Conservation (phyloP, 805 yeast species). For the Saccharomyces kudriavzevii region DNA sequence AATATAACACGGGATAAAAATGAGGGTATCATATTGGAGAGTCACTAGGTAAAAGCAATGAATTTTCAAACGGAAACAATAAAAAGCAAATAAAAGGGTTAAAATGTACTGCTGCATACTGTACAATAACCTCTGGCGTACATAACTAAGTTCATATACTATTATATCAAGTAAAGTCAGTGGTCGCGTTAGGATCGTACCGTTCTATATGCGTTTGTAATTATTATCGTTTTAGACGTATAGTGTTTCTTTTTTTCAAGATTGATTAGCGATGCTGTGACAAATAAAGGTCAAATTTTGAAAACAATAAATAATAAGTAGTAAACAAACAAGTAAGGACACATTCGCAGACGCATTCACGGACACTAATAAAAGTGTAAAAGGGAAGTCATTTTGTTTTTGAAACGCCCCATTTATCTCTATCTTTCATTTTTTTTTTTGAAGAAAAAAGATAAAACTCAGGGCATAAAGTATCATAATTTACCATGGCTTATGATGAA, state of each 20-base stretch:
- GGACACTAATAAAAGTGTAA: neutral
- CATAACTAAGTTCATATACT: neutral
- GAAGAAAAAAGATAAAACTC: neutral
- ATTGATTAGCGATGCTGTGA: neutral
- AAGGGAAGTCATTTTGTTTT: neutral
- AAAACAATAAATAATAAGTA: neutral
- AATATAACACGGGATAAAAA: neutral
- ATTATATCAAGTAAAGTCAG: neutral
- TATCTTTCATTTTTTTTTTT: neutral
- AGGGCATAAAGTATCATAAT: neutral
- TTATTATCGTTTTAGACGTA: neutral
- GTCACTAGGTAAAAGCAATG: neutral
- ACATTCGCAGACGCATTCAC: too few relatives aligned
- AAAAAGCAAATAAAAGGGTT: neutral
- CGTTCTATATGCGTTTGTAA: neutral
- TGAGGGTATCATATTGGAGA: neutral
- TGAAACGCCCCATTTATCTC: neutral
- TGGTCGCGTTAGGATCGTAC: neutral
- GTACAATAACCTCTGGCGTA: neutral
- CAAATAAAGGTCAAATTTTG: neutral
- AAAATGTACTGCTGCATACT: neutral
- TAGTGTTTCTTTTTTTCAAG: neutral
- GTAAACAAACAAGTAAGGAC: neutral
- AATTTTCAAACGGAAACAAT: neutral
- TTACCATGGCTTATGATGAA: constrained; percentile 7